Base-by-base conservation (phyloP, 2,329 filamentous ascomycete genomes). In the Oidium heveae region DNA sequence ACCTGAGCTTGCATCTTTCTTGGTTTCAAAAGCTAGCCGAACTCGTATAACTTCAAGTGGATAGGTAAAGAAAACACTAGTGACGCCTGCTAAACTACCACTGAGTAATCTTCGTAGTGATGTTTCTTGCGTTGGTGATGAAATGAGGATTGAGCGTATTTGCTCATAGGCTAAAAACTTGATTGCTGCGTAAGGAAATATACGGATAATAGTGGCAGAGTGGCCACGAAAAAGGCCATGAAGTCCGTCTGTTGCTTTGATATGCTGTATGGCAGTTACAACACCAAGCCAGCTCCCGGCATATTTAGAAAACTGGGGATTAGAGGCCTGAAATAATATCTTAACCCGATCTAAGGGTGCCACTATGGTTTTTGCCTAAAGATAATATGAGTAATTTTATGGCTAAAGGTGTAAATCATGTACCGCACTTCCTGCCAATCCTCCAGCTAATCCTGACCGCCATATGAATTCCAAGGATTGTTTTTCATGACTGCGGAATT, bases 91-190 rank as follows among this genome's bases (percentile, higher is more conserved):
- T 34, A 86, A 64, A 56, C 80, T 80, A 50, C 86, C 86, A 56
- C 80, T 82, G 24, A 84, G 62, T 52, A 91, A 76, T 12, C 91
- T 77, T 52, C 91, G 78, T 32, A 83, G 67, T 1, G 83, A 76
- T 0, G 89, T 96, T 66, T 98, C 91, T 56, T 93, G 74, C 6
- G 80, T 71, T 53, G 73, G 77, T 39, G 69, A 71, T 1, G 76
- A 76, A 57, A 98, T 96, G 34, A 96, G 64, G 15, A 80, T 63
- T 13, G 82, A 78, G 57, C 91, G 84, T 59, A 95, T 86, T 68
- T 98, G 91, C 67, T 98, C 91, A 70, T 98, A 98, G 49, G 89
- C 88, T 44, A 98, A 76, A 64, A 98, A 98, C 65, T 98, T 98
- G 68, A 96, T 94, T 49, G 85, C 89, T 16, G 89, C 91, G 67